These are phyloP conservation scores for Cryphonectria parasitica DNA, from an alignment of 2,329 filamentous ascomycete genomes.

Conservation along the genomic window DNA sequence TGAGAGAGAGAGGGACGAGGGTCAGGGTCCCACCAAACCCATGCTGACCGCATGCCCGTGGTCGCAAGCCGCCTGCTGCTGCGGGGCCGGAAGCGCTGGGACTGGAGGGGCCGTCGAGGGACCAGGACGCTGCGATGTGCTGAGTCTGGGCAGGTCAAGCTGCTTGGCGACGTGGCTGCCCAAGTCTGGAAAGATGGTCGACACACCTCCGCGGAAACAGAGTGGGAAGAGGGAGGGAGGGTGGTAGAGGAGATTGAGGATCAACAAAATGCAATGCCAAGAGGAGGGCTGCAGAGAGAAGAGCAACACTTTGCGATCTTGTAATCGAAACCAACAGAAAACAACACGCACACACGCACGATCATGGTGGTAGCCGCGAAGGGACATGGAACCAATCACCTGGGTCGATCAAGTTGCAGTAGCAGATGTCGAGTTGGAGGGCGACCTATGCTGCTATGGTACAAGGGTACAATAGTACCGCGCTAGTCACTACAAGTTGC, in stretches of 20 bases:
- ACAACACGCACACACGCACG: neutral
- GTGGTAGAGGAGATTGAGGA: neutral
- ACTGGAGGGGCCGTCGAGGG: neutral
- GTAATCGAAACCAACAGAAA: neutral
- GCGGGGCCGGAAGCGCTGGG: neutral
- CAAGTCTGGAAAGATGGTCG: neutral
- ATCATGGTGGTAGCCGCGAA: conserved; percentile 15
- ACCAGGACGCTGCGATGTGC: neutral
- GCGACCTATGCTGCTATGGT: neutral
- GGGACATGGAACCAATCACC: conserved; percentile 17
- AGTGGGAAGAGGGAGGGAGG: neutral
- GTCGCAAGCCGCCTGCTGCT: neutral
- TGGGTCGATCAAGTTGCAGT: neutral
- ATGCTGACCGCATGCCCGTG: neutral
- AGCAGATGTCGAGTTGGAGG: neutral
- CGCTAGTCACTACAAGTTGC: neutral
- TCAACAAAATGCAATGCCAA: neutral
- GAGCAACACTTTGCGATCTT: conserved; percentile 29
- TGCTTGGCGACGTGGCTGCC: conserved; percentile 4
- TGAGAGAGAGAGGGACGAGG: neutral
- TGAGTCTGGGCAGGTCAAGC: neutral
- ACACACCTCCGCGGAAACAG: neutral
- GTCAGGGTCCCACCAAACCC: neutral
- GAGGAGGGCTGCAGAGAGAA: neutral
- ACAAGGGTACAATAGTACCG: neutral